Evolutionary conservation across 345 rosid species (phyloP), one percentile per base, ranked within the genome.

Genomic region (Lepidium sativum): DNA sequence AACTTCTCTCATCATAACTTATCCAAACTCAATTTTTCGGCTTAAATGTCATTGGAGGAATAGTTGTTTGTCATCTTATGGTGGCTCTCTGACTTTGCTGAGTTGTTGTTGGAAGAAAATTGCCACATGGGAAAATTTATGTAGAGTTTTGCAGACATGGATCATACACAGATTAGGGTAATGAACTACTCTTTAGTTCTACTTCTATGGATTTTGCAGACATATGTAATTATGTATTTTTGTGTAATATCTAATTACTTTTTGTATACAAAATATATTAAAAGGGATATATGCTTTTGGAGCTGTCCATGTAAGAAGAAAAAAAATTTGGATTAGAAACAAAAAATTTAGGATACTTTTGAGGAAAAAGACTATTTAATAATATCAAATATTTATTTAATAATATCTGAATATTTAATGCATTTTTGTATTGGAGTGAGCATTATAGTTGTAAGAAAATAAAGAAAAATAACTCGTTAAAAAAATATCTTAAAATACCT

Each of bases 101-200:
- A 66, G 76, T 66, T 72, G 71, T 52, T 58, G 55, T 50, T 57
- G 21, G 47, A 32, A 57, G 15, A 14, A 10, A 58, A 65, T 48
- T 48, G 60, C 63, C 76, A 72, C 72, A 59, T 72, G 72, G 77
- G 49, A 51, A 15, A 72, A 57, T 52, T 6, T 0, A 25, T 54
- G 51, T 25, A 23, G 39, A 9, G 15, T 41, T 69, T 50, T 65
- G 67, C 33, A 72, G 71, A 65, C 71, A 72, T 65, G 63, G 71
- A 72, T 34, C 67, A 56, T 65, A 72, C 76, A 59, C 5, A 43
- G 56, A 58, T 72, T 65, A 25, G 43, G 42, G 62, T 47, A 51
- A 51, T 58, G 71, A 58, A 14, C 71, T 23, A 43, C 53, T 65
- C 65, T 25, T 27, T 56, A 9, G 44, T 57, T 65, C 48, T 50